A percentile compares a stretch with the other conserved stretches of the same genome.
Evolutionary conservation across 2,329 filamentous ascomycete species (phyloP).

Genomic region (Epichloe hybrida): DNA sequence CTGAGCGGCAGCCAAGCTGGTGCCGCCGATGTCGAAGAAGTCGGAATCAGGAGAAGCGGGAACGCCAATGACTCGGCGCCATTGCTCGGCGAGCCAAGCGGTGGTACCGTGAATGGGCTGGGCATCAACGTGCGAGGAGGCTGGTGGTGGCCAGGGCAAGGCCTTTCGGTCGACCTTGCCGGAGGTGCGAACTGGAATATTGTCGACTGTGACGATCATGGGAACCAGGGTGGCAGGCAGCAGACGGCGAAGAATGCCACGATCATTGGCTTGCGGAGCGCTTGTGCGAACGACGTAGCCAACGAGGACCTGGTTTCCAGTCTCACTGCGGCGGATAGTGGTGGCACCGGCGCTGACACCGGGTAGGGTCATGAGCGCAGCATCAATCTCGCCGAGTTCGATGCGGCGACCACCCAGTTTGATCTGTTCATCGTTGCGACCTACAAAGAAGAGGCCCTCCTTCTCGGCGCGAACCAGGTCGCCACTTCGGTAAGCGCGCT

Average conservation of each 20-base stretch:
- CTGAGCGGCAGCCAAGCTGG: conserved; percentile 11
- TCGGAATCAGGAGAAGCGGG: conserved; percentile 5
- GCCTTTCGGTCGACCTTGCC: conserved; percentile 12
- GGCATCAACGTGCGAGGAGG: conserved; percentile 3
- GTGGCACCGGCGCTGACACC: conserved; percentile 10
- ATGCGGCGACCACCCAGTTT: conserved; percentile 16
- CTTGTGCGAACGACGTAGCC: conserved; percentile 9
- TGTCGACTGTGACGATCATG: conserved; percentile 9
- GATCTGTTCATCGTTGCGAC: conserved; percentile 16
- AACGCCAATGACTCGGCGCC: conserved; percentile 10
- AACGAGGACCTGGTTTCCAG: conserved; percentile 10
- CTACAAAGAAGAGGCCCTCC: conserved; percentile 11
- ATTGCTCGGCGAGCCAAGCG: conserved; percentile 10
- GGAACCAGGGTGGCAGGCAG: conserved; percentile 10
- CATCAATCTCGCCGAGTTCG: conserved; percentile 16
- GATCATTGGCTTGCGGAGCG: neutral
- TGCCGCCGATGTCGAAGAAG: conserved; percentile 12
- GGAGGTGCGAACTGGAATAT: conserved; percentile 10
- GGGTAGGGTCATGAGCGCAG: conserved; percentile 9
- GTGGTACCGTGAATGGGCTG: conserved; percentile 6
- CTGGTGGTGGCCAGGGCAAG: conserved; percentile 7
- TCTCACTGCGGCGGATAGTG: conserved; percentile 9
- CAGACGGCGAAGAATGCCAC: conserved; percentile 4
- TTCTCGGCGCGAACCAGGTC: conserved; percentile 12
- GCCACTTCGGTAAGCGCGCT: conserved; percentile 14